Evolutionary conservation across 83 land plant species (phyloP).

Genomic region (Diphasiastrum complanatum): DNA sequence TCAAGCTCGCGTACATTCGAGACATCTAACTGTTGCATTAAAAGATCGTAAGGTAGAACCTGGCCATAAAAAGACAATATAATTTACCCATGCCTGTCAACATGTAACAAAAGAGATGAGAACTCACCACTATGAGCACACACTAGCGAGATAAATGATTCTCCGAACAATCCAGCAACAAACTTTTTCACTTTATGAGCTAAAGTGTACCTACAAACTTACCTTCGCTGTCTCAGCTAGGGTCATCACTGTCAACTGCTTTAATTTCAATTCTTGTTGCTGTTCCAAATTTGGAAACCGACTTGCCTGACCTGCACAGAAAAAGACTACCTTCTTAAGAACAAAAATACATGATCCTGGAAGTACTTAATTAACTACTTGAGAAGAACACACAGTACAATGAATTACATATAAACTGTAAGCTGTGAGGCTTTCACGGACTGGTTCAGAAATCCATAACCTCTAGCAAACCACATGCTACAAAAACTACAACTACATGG

Average conservation of each 20-base stretch:
- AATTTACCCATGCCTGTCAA: neutral
- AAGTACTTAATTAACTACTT: too few relatives aligned
- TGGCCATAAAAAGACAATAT: constrained; percentile 17
- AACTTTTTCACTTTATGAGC: neutral
- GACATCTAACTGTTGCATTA: constrained; percentile 87
- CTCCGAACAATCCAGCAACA: neutral
- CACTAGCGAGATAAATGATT: neutral
- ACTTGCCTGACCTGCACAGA: constrained; percentile 45
- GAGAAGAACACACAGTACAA: too few relatives aligned
- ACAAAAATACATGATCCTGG: neutral
- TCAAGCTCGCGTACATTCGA: constrained; percentile 93
- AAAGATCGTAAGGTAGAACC: constrained; percentile 83
- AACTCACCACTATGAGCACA: neutral
- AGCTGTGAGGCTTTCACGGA: too few relatives aligned
- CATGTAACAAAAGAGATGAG: neutral
- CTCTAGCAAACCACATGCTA: too few relatives aligned
- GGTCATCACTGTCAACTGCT: constrained; percentile 90
- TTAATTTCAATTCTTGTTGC: constrained; percentile 80
- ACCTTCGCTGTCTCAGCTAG: constrained; percentile 91
- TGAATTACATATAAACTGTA: too few relatives aligned
- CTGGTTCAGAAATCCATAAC: too few relatives aligned
- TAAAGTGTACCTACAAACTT: neutral
- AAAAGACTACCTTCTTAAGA: neutral
- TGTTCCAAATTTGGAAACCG: constrained; percentile 51
- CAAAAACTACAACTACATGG: too few relatives aligned